Evolutionary conservation across 2,329 filamentous ascomycete genomes (phyloP).

Genomic region (Dothideomycetes sp.): DNA sequence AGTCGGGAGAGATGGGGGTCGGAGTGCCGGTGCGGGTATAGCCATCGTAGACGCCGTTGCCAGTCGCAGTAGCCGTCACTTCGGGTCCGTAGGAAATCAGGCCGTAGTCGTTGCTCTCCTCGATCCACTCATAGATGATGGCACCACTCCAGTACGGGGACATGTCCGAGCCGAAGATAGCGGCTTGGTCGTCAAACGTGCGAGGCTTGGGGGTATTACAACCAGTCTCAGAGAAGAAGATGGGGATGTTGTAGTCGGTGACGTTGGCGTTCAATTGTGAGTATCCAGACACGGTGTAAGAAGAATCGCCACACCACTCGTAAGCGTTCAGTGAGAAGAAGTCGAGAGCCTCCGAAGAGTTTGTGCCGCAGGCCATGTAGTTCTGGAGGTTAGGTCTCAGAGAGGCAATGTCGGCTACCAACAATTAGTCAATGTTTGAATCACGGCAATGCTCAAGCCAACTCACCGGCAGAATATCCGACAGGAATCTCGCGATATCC

Average conservation of each 20-base stretch:
- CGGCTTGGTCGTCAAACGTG: conserved; percentile 59
- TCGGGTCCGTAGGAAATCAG: conserved; percentile 62
- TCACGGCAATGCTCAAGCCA: no score
- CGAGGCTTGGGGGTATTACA: conserved; percentile 59
- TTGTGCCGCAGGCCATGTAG: conserved; percentile 69
- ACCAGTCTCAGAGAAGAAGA: conserved; percentile 83
- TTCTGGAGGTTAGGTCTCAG: conserved; percentile 55
- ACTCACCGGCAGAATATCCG: conserved; percentile 82
- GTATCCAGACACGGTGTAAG: conserved; percentile 59
- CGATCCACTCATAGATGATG: conserved; percentile 84
- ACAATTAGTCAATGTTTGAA: no score
- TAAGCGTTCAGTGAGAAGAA: conserved; percentile 84
- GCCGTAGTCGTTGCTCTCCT: conserved; percentile 75
- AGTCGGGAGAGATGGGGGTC: conserved; percentile 63
- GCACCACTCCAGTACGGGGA: conserved; percentile 59
- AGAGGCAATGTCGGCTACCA: conserved; percentile 71
- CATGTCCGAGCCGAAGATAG: conserved; percentile 70
- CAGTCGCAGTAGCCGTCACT: conserved; percentile 34
- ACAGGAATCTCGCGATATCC: conserved; percentile 72
- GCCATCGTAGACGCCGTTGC: conserved; percentile 46
- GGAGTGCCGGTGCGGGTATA: conserved; percentile 63
- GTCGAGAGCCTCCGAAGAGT: conserved; percentile 60
- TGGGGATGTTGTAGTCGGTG: conserved; percentile 64
- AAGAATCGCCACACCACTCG: conserved; percentile 42
- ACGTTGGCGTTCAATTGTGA: conserved; percentile 54